Percentiles rank a stretch among this genome's conserved stretches.
phyloP scores from a whole-genome alignment of 306 rosid genomes.

The Clitoria ternatea region DNA sequence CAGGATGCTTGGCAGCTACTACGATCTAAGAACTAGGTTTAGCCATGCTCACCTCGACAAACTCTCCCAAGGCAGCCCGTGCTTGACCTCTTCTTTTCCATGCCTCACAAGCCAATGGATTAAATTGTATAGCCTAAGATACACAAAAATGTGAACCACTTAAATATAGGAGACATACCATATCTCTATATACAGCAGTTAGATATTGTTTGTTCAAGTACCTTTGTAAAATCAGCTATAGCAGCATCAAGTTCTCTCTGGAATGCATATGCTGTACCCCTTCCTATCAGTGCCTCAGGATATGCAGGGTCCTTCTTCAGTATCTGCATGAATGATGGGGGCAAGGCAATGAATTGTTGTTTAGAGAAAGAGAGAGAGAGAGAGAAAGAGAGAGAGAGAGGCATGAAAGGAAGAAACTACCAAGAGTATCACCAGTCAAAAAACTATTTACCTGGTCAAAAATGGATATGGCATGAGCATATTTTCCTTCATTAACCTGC shows the following conservation, averaged over 20 bases:
- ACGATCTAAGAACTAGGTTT: constrained; percentile 7
- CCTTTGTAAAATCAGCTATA: constrained; percentile 93
- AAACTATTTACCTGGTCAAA: constrained; percentile 69
- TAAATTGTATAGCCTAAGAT: constrained; percentile 80
- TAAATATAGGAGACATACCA: constrained; percentile 9
- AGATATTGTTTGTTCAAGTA: constrained; percentile 30
- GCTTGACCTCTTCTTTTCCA: constrained; percentile 99
- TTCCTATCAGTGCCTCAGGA: constrained; percentile 96
- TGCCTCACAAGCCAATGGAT: constrained; percentile 89
- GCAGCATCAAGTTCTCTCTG: constrained; percentile 86
- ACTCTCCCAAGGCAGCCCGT: constrained; percentile 93
- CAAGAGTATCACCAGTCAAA: constrained; percentile 13
- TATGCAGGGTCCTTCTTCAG: constrained; percentile 84
- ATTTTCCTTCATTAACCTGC: constrained; percentile 96
- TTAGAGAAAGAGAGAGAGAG: background rate
- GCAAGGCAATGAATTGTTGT: background rate
- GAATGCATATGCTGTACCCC: constrained; percentile 96
- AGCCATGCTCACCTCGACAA: constrained; percentile 63
- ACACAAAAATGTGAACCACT: constrained; percentile 18
- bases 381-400: background rate
- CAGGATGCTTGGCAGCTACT: background rate
- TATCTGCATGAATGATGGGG: constrained; percentile 49
- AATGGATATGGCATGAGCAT: constrained; percentile 80
- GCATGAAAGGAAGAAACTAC: constrained; percentile 8
- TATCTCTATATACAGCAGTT: constrained; percentile 5